These are phyloP conservation scores for Calvatia gigantea DNA, from an alignment of 768 basidiomycete species.

Conservation along the genomic window DNA sequence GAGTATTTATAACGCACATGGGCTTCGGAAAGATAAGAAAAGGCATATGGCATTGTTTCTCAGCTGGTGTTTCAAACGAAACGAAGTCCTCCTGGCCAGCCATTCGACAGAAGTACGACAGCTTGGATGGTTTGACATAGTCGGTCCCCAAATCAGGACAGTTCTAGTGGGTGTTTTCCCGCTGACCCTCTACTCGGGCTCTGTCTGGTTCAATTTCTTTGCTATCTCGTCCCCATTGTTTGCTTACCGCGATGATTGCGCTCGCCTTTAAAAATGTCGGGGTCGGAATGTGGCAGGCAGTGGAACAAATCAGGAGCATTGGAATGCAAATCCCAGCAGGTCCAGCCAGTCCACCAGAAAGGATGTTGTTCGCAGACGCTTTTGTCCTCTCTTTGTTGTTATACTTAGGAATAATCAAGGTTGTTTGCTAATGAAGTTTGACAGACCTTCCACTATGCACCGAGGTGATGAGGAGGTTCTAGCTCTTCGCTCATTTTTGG, in stretches of 20 bases:
- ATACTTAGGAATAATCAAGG: constrained; percentile 3
- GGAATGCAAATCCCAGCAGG: constrained; percentile 81
- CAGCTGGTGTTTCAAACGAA: constrained; percentile 39
- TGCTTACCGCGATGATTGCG: constrained; percentile 91
- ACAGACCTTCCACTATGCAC: constrained; percentile 82
- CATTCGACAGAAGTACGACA: constrained; percentile 82
- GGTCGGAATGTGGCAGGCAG: constrained; percentile 83
- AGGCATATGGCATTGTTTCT: not conserved
- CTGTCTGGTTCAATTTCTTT: constrained; percentile 76
- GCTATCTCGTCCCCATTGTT: constrained; percentile 71
- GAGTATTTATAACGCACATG: not conserved
- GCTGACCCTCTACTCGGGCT: constrained; percentile 95
- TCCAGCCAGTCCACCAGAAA: constrained; percentile 96
- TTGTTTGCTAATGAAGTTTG: not conserved
- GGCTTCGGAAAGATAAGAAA: constrained; percentile 2
- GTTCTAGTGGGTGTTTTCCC: constrained; percentile 66
- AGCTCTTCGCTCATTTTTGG: constrained; percentile 76
- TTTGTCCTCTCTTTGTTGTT: constrained; percentile 89
- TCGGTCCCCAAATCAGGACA: constrained; percentile 1
- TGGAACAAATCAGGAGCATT: constrained; percentile 92
- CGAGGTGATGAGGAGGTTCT: constrained; percentile 77
- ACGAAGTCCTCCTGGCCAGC: constrained; percentile 86
- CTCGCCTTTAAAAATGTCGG: constrained; percentile 94
- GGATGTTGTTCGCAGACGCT: constrained; percentile 95
- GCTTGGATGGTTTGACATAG: constrained; percentile 46